These are phyloP conservation scores for Fusarium equiseti DNA, from an alignment of 2,329 filamentous ascomycete genomes.

Conservation along the genomic window DNA sequence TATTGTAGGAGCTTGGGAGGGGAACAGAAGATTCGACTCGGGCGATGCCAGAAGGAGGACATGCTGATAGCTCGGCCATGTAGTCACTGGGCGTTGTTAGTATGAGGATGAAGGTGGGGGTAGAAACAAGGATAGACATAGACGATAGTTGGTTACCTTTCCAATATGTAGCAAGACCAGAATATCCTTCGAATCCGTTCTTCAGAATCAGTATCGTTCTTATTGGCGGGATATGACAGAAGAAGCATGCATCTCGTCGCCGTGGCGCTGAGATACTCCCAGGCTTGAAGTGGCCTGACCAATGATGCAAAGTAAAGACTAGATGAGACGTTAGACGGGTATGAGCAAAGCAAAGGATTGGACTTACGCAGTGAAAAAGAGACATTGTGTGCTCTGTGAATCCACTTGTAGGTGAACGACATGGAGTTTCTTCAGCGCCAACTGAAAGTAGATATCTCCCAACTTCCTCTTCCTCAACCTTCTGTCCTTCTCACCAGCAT, in stretches of 20 bases:
- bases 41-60: constrained; percentile 63
- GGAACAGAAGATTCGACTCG: constrained; percentile 64
- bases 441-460: constrained; percentile 60
- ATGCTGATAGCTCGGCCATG: constrained; percentile 63
- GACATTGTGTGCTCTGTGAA: constrained; percentile 60
- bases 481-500: constrained; percentile 47
- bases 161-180: constrained; percentile 67
- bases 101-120: too few species aligned
- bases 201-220: constrained; percentile 55
- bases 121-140: too few species aligned
- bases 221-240: constrained; percentile 57
- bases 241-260: constrained; percentile 64
- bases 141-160: constrained; percentile 53
- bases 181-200: constrained; percentile 65
- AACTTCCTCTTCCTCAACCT: constrained; percentile 52
- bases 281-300: constrained; percentile 63
- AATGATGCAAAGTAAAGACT: constrained; percentile 63
- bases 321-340: background rate
- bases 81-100: constrained; percentile 45
- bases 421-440: constrained; percentile 60
- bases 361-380: constrained; percentile 63
- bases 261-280: constrained; percentile 63
- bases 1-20: constrained; percentile 61
- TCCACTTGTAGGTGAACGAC: constrained; percentile 61
- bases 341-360: accelerated